phyloP scores from a whole-genome alignment of 2,329 filamentous ascomycete genomes.

The Aspergillus niger region DNA sequence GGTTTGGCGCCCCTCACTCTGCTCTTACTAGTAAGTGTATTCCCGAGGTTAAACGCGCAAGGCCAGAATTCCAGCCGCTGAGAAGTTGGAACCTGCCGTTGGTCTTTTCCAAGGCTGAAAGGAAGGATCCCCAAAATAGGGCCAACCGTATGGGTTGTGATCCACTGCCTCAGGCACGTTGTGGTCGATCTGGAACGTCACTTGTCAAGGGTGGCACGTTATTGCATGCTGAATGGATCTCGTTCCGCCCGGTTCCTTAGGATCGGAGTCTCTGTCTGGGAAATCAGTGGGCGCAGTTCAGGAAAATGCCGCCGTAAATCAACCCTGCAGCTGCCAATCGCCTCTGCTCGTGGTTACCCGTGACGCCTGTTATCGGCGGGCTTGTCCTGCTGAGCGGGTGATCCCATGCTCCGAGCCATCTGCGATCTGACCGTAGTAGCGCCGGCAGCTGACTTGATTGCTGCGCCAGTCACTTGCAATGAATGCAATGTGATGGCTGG shows the following conservation, averaged over 20 bases:
- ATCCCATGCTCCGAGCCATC: neutral
- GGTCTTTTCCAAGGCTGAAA: no score
- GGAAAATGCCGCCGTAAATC: neutral
- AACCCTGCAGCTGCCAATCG: neutral
- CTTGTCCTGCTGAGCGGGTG: conserved; percentile 3
- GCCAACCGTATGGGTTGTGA: neutral
- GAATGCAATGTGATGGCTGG: neutral
- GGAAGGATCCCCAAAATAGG: no score
- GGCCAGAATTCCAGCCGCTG: neutral
- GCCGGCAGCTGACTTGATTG: conserved; percentile 1
- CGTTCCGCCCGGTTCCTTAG: neutral
- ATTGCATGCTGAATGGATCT: neutral
- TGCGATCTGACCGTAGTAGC: neutral
- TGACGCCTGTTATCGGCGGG: neutral
- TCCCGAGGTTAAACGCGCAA: conserved; percentile 1
- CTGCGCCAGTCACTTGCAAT: neutral
- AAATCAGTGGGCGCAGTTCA: no score
- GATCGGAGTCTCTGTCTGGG: neutral
- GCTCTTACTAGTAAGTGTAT: neutral
- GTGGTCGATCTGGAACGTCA: conserved; percentile 2
- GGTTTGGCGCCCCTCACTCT: conserved; percentile 1
- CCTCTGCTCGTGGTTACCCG: neutral
- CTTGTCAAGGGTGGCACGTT: neutral
- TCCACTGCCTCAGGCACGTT: conserved; percentile 9
- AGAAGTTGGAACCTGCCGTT: no score